A percentile compares a stretch with the other conserved stretches of the same genome.
Conservation (phyloP, 306 rosid genomes). For the Vachellia pachyceras region DNA sequence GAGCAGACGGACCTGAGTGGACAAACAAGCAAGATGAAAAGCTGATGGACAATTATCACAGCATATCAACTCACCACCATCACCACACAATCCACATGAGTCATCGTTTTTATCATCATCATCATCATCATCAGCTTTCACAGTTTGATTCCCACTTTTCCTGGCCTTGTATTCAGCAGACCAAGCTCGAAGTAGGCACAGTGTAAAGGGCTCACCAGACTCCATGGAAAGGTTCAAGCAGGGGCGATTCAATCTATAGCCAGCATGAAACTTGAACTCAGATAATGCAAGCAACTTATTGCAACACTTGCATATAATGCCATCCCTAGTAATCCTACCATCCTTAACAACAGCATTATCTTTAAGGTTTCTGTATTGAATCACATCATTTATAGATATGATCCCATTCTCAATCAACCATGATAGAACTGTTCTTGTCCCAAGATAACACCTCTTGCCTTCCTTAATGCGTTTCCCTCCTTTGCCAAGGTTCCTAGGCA, state of each 20-base stretch:
- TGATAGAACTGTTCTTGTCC: constrained; percentile 76
- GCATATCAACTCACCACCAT: constrained; percentile 94
- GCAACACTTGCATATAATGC: constrained; percentile 87
- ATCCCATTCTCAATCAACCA: constrained; percentile 87
- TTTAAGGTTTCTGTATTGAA: constrained; percentile 75
- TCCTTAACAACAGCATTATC: constrained; percentile 70
- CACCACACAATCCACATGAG: constrained; percentile 94
- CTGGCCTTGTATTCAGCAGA: constrained; percentile 87
- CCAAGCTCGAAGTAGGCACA: constrained; percentile 99
- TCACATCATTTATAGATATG: constrained; percentile 68
- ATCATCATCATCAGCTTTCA: constrained; percentile 59
- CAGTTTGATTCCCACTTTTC: constrained; percentile 62
- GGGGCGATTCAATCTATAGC: constrained; percentile 80
- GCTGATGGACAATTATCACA: constrained; percentile 98
- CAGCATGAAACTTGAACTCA: constrained; percentile 86
- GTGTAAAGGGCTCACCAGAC: constrained; percentile 86
- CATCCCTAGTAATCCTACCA: constrained; percentile 82
- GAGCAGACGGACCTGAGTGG: constrained; percentile 71
- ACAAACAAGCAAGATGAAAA: constrained; percentile 86
- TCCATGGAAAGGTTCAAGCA: constrained; percentile 90
- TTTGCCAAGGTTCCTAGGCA: constrained; percentile 70
- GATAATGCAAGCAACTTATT: constrained; percentile 64
- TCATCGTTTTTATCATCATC: constrained; percentile 91
- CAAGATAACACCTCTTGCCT: constrained; percentile 62
- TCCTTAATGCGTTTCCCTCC: constrained; percentile 76